Evolutionary conservation across 495 filamentous ascomycete genomes (phyloP), one percentile per base, ranked within the genome.

Genomic region (Choiromyces venosus): DNA sequence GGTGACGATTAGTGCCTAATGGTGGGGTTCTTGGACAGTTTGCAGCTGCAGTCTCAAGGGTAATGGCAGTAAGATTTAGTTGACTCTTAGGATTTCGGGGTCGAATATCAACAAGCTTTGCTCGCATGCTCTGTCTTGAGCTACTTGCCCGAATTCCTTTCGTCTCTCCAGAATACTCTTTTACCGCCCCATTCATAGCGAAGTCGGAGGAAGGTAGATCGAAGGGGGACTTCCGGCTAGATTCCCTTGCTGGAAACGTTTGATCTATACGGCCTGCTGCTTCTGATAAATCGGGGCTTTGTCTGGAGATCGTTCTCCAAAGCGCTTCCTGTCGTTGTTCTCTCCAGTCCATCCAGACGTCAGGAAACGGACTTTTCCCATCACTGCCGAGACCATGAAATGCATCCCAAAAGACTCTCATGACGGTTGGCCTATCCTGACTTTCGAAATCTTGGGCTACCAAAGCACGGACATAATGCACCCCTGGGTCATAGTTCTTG

Each of bases 351-450:
- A 65, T 64, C 73, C 75, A 76, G 40, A 77, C 40, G 12, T 69
- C 64, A 10, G 66, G 52, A 10, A 65, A 61, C 25, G 69, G 52
- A 19, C 66, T 67, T 21, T 37, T 67, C 9, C 65, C 46, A 29
- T 40, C 21, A 71, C 35, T 37, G 33, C 52, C 66, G 2, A 76
- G 65, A n/a, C 38, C 37, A 39, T 76, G 66, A 33, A 77, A 72
- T 29, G 74, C 73, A n/a, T 77, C 67, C 33, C 71, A 76, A 36
- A 77, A 76, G 5, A 38, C 65, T 52, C 71, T 46, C 74, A 77
- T 77, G 4, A 68, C 75, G 12, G 38, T 35, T 29, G 29, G 66
- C 6, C 72, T 46, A 33, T 76, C 52, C 66, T 68, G 66, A 35
- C 65, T 65, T 9, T 65, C 42, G 14, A 77, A 77, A 35, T 72